Percentiles rank a stretch among this genome's conserved stretches.
phyloP scores from a whole-genome alignment of 1,284 basidiomycete species.

The Pseudozyma pruni region DNA sequence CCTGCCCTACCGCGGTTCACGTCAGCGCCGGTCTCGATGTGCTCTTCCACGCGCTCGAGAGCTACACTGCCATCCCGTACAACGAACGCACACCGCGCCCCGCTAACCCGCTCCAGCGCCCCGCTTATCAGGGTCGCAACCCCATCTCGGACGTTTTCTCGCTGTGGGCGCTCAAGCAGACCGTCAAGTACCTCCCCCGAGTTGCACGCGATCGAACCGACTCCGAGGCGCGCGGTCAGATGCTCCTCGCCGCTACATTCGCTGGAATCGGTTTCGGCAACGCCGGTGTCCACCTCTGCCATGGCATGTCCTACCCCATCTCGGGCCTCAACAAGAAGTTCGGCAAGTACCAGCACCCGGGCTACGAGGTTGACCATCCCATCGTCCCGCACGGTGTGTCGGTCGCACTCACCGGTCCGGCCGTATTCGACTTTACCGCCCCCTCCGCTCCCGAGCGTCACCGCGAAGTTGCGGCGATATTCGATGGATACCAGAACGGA shows the following conservation, averaged over 20 bases:
- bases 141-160: conserved; percentile 95
- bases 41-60: conserved; percentile 89
- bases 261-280: conserved; percentile 97
- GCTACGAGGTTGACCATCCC: conserved; percentile 78
- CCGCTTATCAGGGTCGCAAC: conserved; percentile 93
- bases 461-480: conserved; percentile 86
- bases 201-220: conserved; percentile 82
- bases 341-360: conserved; percentile 72
- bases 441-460: conserved; percentile 83
- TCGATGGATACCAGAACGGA: conserved; percentile 71
- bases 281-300: conserved; percentile 76
- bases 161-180: conserved; percentile 89
- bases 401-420: conserved; percentile 51
- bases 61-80: conserved; percentile 72
- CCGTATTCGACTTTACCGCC: conserved; percentile 63
- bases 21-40: conserved; percentile 93
- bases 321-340: conserved; percentile 87
- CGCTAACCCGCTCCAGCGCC: conserved; percentile 85
- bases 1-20: conserved; percentile 78
- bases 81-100: conserved; percentile 88
- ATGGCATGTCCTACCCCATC: conserved; percentile 61
- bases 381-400: conserved; percentile 81
- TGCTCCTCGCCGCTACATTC: conserved; percentile 75
- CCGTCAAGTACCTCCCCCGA: conserved; percentile 88
- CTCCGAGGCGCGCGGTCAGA: conserved; percentile 84